Conservation (phyloP, 495 filamentous ascomycete genomes). For the Daldinia loculata region DNA sequence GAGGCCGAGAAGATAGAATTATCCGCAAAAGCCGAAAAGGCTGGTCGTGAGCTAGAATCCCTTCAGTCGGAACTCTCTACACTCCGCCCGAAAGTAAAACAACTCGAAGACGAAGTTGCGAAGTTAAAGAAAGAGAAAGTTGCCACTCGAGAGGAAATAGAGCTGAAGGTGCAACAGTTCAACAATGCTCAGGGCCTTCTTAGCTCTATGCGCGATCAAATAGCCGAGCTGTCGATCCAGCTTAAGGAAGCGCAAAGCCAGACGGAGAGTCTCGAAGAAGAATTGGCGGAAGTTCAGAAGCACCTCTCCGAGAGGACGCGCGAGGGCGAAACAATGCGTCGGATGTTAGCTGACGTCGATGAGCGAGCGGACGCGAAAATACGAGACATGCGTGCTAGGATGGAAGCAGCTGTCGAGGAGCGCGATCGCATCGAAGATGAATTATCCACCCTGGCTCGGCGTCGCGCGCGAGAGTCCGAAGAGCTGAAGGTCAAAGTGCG, state of each 20-base stretch:
- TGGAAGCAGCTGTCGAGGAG: slow-evolving; percentile 90
- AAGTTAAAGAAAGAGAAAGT: slow-evolving; percentile 70
- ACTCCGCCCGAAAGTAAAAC: slow-evolving; percentile 68
- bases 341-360: slow-evolving; percentile 87
- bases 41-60: slow-evolving; percentile 70
- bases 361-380: slow-evolving; percentile 78
- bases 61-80: slow-evolving; percentile 72
- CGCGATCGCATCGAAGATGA: slow-evolving; percentile 93
- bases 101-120: slow-evolving; percentile 75
- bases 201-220: slow-evolving; percentile 91
- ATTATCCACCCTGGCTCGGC: slow-evolving; percentile 76
- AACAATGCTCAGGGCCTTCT: slow-evolving; percentile 84
- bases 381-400: slow-evolving; percentile 85
- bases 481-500: slow-evolving; percentile 80
- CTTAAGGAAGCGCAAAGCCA: slow-evolving; percentile 88
- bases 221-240: slow-evolving; percentile 86
- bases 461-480: slow-evolving; percentile 82
- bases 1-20: slow-evolving; percentile 82
- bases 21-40: slow-evolving; percentile 73
- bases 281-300: slow-evolving; percentile 85
- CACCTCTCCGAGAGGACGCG: slow-evolving; percentile 91
- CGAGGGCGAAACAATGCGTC: slow-evolving; percentile 94
- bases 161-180: slow-evolving; percentile 86
- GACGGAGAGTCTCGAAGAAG: slow-evolving; percentile 90
- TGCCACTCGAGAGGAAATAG: slow-evolving; percentile 79